Evolutionary conservation across 2,329 filamentous ascomycete genomes (phyloP).

Genomic region (Ascochyta pisi): DNA sequence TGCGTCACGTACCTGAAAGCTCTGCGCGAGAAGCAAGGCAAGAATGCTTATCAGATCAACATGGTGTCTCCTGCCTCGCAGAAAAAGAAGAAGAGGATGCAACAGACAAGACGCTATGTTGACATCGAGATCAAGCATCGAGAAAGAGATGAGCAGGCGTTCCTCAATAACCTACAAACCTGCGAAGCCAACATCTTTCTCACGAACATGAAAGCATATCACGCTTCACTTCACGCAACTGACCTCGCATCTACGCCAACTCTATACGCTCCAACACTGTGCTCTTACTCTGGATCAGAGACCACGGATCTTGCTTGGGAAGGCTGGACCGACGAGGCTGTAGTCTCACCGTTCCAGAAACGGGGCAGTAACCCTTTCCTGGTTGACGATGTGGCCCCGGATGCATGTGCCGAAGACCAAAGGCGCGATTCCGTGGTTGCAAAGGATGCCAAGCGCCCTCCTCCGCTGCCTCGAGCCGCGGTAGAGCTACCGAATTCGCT

Average conservation of each 20-base stretch:
- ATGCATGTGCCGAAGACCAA: conserved; percentile 10
- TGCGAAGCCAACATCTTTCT: conserved; percentile 43
- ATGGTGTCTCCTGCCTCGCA: conserved; percentile 17
- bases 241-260: conserved; percentile 25
- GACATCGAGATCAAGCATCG: conserved; percentile 42
- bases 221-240: conserved; percentile 15
- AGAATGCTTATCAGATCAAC: conserved; percentile 30
- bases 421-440: not conserved
- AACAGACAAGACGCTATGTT: conserved; percentile 37
- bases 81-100: conserved; percentile 42
- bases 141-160: conserved; percentile 39
- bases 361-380: conserved; percentile 17
- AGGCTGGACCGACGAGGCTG: conserved; percentile 37
- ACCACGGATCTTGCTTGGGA: conserved; percentile 38
- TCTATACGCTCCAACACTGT: conserved; percentile 20
- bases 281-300: conserved; percentile 27
- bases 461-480: not conserved
- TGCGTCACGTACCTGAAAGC: conserved; percentile 42
- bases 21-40: conserved; percentile 41
- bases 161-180: conserved; percentile 41
- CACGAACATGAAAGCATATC: conserved; percentile 27
- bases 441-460: conserved; percentile 9
- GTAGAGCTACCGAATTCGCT: conserved; percentile 3
- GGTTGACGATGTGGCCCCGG: conserved; percentile 30
- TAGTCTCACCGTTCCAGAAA: conserved; percentile 34